phyloP scores from a whole-genome alignment of 306 rosid genomes.

The Sicyos baderoa region DNA sequence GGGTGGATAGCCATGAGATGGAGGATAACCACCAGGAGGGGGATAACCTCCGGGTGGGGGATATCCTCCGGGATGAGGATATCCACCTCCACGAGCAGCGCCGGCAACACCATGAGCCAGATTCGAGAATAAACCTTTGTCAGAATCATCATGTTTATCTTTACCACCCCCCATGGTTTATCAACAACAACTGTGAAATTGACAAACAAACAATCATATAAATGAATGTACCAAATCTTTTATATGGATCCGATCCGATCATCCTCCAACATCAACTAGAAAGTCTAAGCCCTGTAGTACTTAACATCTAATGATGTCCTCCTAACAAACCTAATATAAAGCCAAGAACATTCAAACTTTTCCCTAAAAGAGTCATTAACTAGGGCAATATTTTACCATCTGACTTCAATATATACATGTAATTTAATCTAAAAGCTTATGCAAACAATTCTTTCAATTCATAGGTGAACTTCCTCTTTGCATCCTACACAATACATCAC shows the following conservation, averaged over 20 bases:
- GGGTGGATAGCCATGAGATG: slow-evolving; percentile 27
- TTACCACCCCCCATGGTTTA: slow-evolving; percentile 73
- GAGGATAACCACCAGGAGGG: no score
- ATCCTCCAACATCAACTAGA: not conserved
- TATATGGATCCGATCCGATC: not conserved
- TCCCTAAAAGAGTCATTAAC: not conserved
- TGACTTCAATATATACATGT: not conserved
- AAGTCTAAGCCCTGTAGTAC: not conserved
- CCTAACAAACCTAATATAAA: not conserved
- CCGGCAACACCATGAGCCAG: slow-evolving; percentile 25
- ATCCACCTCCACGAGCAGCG: slow-evolving; percentile 31
- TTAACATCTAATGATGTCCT: not conserved
- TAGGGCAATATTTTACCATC: no score
- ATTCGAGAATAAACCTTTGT: slow-evolving; percentile 57
- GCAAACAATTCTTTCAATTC: not conserved
- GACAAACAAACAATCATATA: not conserved
- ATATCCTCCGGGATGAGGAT: slow-evolving; percentile 27
- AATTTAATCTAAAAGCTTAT: not conserved
- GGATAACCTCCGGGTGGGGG: slow-evolving; percentile 28
- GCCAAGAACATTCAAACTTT: not conserved
- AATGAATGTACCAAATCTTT: not conserved
- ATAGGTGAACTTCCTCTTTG: no score
- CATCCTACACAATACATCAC: no score
- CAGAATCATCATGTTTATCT: slow-evolving; percentile 45
- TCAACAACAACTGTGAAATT: not conserved